Evolutionary conservation across 106 monocot genomes (phyloP).

Genomic region (Dendrobium officinale): DNA sequence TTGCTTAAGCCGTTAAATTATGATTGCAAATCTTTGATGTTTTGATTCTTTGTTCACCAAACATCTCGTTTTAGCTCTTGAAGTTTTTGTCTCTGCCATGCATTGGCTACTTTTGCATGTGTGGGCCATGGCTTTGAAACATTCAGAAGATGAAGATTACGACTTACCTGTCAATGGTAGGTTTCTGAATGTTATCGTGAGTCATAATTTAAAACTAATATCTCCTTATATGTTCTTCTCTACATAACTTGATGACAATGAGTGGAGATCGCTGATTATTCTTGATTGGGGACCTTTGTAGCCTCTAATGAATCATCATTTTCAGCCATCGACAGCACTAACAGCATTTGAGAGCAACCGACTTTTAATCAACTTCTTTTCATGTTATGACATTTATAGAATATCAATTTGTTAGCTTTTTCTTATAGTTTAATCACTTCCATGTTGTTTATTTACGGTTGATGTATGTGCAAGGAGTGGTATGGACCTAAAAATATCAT

Average conservation of each 20-base stretch:
- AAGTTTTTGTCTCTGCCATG: background rate
- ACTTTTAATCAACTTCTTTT: background rate
- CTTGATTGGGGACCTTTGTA: background rate
- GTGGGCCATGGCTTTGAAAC: background rate
- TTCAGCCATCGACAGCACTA: background rate
- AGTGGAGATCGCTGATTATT: background rate
- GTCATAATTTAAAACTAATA: background rate
- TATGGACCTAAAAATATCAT: background rate
- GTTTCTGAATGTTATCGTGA: background rate
- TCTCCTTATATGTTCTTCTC: background rate
- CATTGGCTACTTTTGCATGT: background rate
- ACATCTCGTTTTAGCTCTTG: background rate
- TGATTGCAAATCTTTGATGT: background rate
- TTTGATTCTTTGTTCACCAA: background rate
- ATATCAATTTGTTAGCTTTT: background rate
- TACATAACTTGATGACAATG: background rate
- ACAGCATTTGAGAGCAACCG: background rate
- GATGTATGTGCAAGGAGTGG: background rate
- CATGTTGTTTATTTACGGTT: background rate
- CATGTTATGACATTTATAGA: background rate
- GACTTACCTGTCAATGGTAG: background rate
- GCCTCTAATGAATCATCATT: background rate
- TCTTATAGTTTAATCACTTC: background rate
- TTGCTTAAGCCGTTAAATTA: background rate
- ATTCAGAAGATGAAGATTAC: background rate